Conservation (phyloP, 176 grass and related monocot genomes). For the Carex parvula region DNA sequence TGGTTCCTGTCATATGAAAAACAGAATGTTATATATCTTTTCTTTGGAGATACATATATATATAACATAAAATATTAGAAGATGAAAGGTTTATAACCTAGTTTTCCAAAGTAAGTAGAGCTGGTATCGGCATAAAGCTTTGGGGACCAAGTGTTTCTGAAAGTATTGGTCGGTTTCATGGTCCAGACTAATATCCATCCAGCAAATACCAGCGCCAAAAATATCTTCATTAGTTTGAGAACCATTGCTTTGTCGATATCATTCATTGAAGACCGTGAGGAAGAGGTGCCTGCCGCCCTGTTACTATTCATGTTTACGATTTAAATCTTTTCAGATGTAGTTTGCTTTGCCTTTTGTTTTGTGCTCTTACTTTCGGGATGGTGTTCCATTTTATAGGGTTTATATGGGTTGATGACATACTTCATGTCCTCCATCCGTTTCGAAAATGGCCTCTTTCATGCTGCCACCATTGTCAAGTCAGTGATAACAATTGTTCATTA, state of each 20-base stretch:
- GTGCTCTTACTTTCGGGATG: not conserved
- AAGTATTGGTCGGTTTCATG: constrained; percentile 35
- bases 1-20: constrained; percentile 24
- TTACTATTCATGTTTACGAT: constrained; percentile 4
- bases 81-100: constrained; percentile 28
- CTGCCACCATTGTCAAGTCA: constrained; percentile 1
- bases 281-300: not conserved
- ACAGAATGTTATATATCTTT: not conserved
- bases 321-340: not conserved
- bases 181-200: constrained; percentile 51
- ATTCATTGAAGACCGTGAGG: not conserved
- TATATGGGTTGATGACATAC: constrained; percentile 11
- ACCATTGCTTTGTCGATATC: not conserved
- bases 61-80: not conserved
- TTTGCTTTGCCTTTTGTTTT: not conserved
- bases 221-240: constrained; percentile 20
- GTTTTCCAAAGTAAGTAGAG: constrained; percentile 49
- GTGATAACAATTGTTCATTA: not conserved
- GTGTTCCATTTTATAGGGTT: constrained; percentile 28
- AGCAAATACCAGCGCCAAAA: constrained; percentile 29
- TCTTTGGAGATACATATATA: not conserved
- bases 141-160: constrained; percentile 32
- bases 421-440: constrained; percentile 26
- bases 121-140: constrained; percentile 31
- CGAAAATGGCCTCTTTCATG: constrained; percentile 3